Conservation (phyloP, 305 asterid species). For the Solanum aculeatissimum region DNA sequence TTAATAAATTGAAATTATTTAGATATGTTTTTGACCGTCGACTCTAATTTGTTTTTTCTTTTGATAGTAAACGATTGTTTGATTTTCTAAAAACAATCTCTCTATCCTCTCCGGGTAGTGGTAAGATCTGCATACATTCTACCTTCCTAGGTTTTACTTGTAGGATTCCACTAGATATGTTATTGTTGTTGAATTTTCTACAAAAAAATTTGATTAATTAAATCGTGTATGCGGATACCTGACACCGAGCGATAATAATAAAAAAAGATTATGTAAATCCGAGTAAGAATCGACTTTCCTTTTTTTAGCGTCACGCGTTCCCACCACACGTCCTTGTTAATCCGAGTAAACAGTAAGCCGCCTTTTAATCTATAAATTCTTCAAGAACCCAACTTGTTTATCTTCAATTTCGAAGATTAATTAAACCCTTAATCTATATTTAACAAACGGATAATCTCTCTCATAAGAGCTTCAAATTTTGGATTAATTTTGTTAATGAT, state of each 20-base stretch:
- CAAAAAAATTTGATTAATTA: too few relatives aligned
- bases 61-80: too few relatives aligned
- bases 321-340: neutral
- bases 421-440: neutral
- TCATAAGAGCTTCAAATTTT: neutral
- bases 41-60: too few relatives aligned
- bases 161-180: too few relatives aligned
- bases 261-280: neutral
- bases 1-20: too few relatives aligned
- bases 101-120: rapidly evolving
- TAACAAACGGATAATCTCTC: neutral
- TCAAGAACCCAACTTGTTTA: neutral
- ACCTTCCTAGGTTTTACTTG: too few relatives aligned
- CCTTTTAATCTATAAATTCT: neutral
- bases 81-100: too few relatives aligned
- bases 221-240: neutral
- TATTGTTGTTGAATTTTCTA: too few relatives aligned
- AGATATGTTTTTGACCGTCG: too few relatives aligned
- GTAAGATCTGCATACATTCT: too few relatives aligned
- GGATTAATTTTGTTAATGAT: neutral
- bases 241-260: neutral
- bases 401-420: neutral
- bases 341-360: neutral
- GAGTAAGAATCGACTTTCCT: neutral
- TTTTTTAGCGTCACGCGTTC: neutral